These are phyloP conservation scores for Eruca vesicaria DNA, from an alignment of 441 rosid species.

Conservation along the genomic window DNA sequence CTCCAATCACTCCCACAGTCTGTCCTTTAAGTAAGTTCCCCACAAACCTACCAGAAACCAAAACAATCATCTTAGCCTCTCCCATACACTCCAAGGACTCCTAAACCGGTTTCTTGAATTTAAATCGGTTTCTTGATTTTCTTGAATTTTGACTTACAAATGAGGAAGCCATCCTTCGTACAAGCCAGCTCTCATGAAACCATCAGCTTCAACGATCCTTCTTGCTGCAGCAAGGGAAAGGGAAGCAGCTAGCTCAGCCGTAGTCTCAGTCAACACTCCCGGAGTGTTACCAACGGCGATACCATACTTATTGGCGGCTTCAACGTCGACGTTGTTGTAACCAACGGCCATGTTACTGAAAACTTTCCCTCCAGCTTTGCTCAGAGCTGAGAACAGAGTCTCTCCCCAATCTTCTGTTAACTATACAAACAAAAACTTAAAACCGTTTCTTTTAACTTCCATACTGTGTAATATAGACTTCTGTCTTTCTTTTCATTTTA, in stretches of 20 bases:
- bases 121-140: background rate
- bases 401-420: slow-evolving; percentile 98
- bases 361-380: slow-evolving; percentile 91
- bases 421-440: slow-evolving; percentile 35
- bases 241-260: slow-evolving; percentile 93
- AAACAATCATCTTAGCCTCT: background rate
- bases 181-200: slow-evolving; percentile 91
- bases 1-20: slow-evolving; percentile 96
- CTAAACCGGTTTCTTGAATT: background rate
- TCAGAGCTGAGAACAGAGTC: slow-evolving; percentile 78
- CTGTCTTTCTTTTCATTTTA: background rate
- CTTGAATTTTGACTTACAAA: slow-evolving; percentile 45
- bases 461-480: background rate
- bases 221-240: slow-evolving; percentile 86
- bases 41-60: slow-evolving; percentile 51
- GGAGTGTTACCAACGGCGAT: slow-evolving; percentile 97
- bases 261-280: slow-evolving; percentile 94
- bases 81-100: background rate
- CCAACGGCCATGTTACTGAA: slow-evolving; percentile 99
- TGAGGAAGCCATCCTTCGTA: slow-evolving; percentile 98
- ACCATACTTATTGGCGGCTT: slow-evolving; percentile 91
- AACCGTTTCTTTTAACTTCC: background rate
- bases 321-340: slow-evolving; percentile 92
- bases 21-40: slow-evolving; percentile 98
- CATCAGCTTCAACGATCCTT: slow-evolving; percentile 95